These are phyloP conservation scores for Lipomyces orientalis DNA, from an alignment of 805 yeast species.

Conservation along the genomic window DNA sequence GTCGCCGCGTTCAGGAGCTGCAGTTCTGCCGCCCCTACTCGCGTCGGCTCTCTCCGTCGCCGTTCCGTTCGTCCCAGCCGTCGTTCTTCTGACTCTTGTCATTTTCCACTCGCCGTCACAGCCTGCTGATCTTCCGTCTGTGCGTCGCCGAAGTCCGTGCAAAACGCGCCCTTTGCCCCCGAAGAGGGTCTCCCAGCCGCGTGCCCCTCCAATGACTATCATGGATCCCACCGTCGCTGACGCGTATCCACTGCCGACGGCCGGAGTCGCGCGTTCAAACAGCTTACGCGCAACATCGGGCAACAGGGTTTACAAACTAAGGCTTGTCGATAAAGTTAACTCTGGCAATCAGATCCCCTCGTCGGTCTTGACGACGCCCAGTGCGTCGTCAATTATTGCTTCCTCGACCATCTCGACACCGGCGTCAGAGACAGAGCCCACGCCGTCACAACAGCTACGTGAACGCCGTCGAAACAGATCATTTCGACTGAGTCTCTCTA, in stretches of 20 bases:
- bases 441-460: conserved; percentile 2
- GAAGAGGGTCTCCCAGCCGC: background rate
- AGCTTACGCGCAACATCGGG: conserved; percentile 34
- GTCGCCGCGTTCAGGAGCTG: conserved; percentile 25
- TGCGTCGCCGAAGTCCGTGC: background rate
- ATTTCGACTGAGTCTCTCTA: conserved; percentile 23
- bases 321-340: conserved; percentile 30
- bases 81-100: conserved; percentile 15
- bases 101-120: conserved; percentile 17
- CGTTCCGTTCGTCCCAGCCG: conserved; percentile 28
- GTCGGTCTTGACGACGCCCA: background rate
- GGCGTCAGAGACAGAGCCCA: background rate
- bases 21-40: conserved; percentile 18
- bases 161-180: background rate
- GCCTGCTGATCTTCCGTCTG: background rate
- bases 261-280: conserved; percentile 21
- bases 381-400: background rate
- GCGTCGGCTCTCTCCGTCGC: conserved; percentile 31
- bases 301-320: conserved; percentile 28
- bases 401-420: conserved; percentile 15
- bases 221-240: conserved; percentile 5
- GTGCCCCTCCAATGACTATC: background rate
- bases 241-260: conserved; percentile 12
- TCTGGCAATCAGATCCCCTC: conserved; percentile 18
- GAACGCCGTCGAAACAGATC: conserved; percentile 30